Base-by-base conservation (phyloP, 2,329 filamentous ascomycete genomes). In the Pochonia chlamydosporia region DNA sequence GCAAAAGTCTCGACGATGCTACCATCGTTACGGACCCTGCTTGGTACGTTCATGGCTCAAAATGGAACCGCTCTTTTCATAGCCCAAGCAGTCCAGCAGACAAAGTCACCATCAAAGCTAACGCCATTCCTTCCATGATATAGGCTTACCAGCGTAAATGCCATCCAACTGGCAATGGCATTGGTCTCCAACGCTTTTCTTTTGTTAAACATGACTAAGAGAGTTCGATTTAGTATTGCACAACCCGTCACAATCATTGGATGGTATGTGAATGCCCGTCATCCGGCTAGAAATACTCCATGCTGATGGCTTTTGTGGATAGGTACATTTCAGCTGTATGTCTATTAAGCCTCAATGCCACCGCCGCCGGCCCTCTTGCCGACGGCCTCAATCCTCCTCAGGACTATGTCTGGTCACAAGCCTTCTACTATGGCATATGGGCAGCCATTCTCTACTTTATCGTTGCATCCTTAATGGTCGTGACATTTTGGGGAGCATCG, bases 381-480 rank as follows among this genome's bases (percentile, higher is more conserved):
- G 35, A 60, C 0, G 56, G 51, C 5, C 44, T 66, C 13, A 69
- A 56, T 50, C 73, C 57, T 42, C 63, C 43, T 59, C 70, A 47
- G 52, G 75, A 71, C 54, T 84, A 87, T 52, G 70, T 82, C 41
- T 81, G 78, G 74, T 89, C 87, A 0, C 87, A 95, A 63, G 89
- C 88, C 1, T 96, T 87, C 59, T 96, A 85, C 76, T 95, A 95
- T 59, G 90, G 82, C 23, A 76, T 95, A 16, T 88, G 89, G 56
- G 84, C 89, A 3, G 87, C 89, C 5, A 69, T 81, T 3, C 75
- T 95, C 18, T 96, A 96, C 66, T 85, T 92, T 47, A 60, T 92
- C 14, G 85, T 87, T 45, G 85, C 87, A 1, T 80, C 85, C 40
- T 75, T 95, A 31, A 82, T 96, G 65, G 78, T 85, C 54, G 66